Evolutionary conservation across 2,329 filamentous ascomycete genomes (phyloP).

Genomic region (Neonectria magnoliae): DNA sequence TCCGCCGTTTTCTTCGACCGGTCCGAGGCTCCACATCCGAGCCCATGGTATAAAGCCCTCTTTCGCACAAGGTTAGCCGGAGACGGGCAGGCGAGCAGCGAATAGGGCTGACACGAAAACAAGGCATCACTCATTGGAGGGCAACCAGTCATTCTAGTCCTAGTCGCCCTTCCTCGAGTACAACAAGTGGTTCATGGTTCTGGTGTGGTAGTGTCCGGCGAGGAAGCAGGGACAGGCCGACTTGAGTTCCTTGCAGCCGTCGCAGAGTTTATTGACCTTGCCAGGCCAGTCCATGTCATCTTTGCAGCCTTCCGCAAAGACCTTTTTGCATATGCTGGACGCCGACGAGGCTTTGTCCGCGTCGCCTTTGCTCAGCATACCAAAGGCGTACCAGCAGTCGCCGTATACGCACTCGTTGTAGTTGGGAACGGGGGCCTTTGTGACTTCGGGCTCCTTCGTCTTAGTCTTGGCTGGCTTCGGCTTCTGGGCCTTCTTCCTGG

Average conservation of each 20-base stretch:
- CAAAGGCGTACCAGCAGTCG: slow-evolving; percentile 28
- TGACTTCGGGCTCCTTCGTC: slow-evolving; percentile 4
- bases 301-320: slow-evolving; percentile 13
- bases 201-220: slow-evolving; percentile 26
- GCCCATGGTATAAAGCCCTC: neutral
- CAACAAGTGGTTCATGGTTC: slow-evolving; percentile 15
- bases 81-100: neutral
- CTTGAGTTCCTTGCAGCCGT: slow-evolving; percentile 24
- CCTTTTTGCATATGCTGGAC: slow-evolving; percentile 18
- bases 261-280: slow-evolving; percentile 22
- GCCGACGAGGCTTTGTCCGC: neutral
- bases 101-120: neutral
- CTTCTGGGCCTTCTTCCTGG: slow-evolving; percentile 2
- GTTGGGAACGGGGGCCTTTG: slow-evolving; percentile 8
- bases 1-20: slow-evolving; percentile 6
- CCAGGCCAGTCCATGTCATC: slow-evolving; percentile 14
- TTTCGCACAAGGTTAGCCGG: neutral
- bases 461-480: neutral
- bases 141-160: neutral
- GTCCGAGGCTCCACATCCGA: slow-evolving; percentile 15
- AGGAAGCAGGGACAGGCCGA: slow-evolving; percentile 29
- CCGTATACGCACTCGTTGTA: slow-evolving; percentile 17
- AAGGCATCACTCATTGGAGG: neutral
- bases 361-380: slow-evolving; percentile 9
- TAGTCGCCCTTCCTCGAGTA: slow-evolving; percentile 3